Percentiles rank a stretch among this genome's conserved stretches.
Evolutionary conservation across 228 moss, liverwort and hornwort genomes (phyloP).

Genomic region (Sphagnum magellanicum): DNA sequence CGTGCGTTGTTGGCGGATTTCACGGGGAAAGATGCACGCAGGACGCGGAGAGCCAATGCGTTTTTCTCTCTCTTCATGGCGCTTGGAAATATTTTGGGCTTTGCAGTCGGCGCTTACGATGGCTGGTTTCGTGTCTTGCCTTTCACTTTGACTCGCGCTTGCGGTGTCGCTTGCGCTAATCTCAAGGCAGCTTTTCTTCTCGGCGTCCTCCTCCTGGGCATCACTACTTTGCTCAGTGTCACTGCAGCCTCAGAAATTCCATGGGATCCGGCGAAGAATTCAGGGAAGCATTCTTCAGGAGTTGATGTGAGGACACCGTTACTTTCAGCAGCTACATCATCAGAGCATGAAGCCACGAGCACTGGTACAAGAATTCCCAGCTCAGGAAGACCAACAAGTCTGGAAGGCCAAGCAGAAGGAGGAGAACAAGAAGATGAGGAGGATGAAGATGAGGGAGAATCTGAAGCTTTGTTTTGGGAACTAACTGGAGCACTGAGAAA

Average conservation of each 20-base stretch:
- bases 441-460: slow-evolving; percentile 52
- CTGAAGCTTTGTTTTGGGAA: slow-evolving; percentile 81
- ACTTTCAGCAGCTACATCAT: slow-evolving; percentile 25
- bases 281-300: slow-evolving; percentile 5
- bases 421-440: slow-evolving; percentile 65
- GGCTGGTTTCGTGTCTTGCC: slow-evolving; percentile 53
- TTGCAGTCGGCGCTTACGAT: slow-evolving; percentile 74
- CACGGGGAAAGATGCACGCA: slow-evolving; percentile 45
- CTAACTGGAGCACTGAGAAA: slow-evolving; percentile 59
- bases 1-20: slow-evolving; percentile 81
- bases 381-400: no score
- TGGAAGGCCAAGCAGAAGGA: no score
- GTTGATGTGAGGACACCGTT: slow-evolving; percentile 34
- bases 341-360: slow-evolving; percentile 6
- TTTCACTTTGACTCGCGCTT: slow-evolving; percentile 55
- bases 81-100: slow-evolving; percentile 81
- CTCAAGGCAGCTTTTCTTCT: slow-evolving; percentile 82
- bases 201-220: slow-evolving; percentile 45
- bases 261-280: slow-evolving; percentile 24
- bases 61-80: slow-evolving; percentile 78
- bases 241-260: slow-evolving; percentile 68
- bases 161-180: slow-evolving; percentile 66
- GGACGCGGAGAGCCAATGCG: slow-evolving; percentile 64
- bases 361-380: slow-evolving; percentile 2
- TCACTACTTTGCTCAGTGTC: slow-evolving; percentile 56